Base-by-base conservation (phyloP, 2,329 filamentous ascomycete genomes). In the Aaosphaeria arxii region DNA sequence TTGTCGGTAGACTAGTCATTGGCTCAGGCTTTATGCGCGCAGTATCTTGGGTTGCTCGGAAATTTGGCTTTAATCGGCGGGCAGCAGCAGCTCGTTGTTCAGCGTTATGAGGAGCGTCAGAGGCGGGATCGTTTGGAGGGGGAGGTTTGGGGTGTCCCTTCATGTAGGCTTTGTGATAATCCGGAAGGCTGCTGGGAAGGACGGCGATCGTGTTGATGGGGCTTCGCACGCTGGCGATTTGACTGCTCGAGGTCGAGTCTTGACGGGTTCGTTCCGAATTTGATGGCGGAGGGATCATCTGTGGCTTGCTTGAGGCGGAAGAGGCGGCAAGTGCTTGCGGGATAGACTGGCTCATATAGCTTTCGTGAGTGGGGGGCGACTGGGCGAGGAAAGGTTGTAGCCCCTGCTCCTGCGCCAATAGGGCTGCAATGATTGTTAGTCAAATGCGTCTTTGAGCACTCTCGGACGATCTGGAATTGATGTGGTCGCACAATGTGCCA, bases 101-200 rank as follows among this genome's bases (percentile, higher is more conserved):
- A 39, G 78, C 53, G 68, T 73, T 53, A 71, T 72, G 77, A 76
- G 66, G 81, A 79, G 57, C 42, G 75, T 65, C 81, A 79, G 58
- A 40, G 45, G 51, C 50, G 40, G 65, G 55, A 6, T 45, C 49
- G 13, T 70, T 62, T 48, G 55, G 30, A 11, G 53, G 49, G 1
- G 55, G 46, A 5, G 66, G 62, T 49, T 73, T 71, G 6, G 71
- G 71, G 43, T 76, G 71, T 47, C 87, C 84, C 65, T 91, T 87
- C 81, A 97, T 92, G 57, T 88, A 94, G 45, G 94, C 91, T 53
- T 87, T 86, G 71, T 99, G 94, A 51, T 95, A 95, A 31, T 88
- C 85, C 5, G 94, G 90, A 40, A 99, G 74, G 70, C 91, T 96
- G 56, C 89, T 95, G 4, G 94, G 91, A 7, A 99, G 76, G 43